A percentile compares a stretch with the other conserved stretches of the same genome.
Evolutionary conservation across 2,329 filamentous ascomycete genomes (phyloP).

Genomic region (Cadophora luteo-olivacea): DNA sequence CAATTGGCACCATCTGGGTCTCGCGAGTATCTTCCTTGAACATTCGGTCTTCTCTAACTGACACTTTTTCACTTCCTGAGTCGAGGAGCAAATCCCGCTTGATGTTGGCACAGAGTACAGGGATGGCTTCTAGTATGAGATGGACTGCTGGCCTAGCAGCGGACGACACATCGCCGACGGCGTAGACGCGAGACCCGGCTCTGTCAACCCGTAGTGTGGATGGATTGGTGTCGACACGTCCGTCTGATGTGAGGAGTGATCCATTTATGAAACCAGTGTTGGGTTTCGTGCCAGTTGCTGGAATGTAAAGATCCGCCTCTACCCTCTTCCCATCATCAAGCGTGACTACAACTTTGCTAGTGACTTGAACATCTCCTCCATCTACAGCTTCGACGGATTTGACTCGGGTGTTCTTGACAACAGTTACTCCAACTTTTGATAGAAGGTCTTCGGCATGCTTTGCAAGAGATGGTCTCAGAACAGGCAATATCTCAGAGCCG

Average conservation of each 20-base stretch:
- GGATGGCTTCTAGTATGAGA: constrained; percentile 49
- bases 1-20: constrained; percentile 56
- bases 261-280: constrained; percentile 50
- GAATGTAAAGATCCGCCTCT: constrained; percentile 56
- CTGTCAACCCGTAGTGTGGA: constrained; percentile 48
- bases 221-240: constrained; percentile 48
- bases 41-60: constrained; percentile 41
- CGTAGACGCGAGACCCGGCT: constrained; percentile 51
- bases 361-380: constrained; percentile 42
- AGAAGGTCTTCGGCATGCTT: constrained; percentile 51
- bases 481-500: constrained; percentile 49
- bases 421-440: constrained; percentile 53
- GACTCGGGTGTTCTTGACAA: constrained; percentile 52
- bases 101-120: constrained; percentile 54
- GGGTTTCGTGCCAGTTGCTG: constrained; percentile 50
- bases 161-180: constrained; percentile 53
- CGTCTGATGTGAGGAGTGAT: constrained; percentile 45
- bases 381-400: constrained; percentile 41
- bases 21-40: constrained; percentile 53
- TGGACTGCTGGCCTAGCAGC: constrained; percentile 51
- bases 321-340: constrained; percentile 50
- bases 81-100: constrained; percentile 54
- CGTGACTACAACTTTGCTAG: constrained; percentile 44
- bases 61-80: constrained; percentile 37
- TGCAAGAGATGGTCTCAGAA: constrained; percentile 48